Evolutionary conservation across 352 stramenopile species (phyloP), one percentile per base, ranked within the genome.

Genomic region (Globisporangium emineosum): DNA sequence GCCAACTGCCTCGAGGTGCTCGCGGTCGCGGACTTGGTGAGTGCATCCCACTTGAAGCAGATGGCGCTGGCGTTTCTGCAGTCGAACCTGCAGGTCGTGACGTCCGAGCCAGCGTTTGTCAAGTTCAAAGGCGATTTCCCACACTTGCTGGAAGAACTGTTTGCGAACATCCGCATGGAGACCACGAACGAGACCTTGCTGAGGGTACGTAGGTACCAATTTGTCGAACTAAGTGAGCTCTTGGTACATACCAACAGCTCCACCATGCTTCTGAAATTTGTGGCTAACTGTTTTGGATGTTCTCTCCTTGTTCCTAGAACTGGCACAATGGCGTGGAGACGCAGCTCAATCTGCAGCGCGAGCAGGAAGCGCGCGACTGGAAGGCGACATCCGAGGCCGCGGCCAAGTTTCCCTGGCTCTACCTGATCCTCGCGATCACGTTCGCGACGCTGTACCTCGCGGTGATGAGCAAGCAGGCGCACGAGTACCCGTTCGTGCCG

Each of bases 1-100:
- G 45, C 10, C 21, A 94, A 88, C 35, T 88, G 81, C 42, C 67
- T 90, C 25, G 79, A 88, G 37, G 72, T 89, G 27, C 68, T 93
- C 8, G 75, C 78, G 12, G 70, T 90, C 25, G 78, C 85, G 2
- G 83, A 94, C 32, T 49, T 86, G 5, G 76, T 90, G 17, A 66
- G 79, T 37, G 81, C 85, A 0, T 23, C 71, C 27, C 71, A 90
- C 58, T 64, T 94, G 12, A 86, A 86, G 57, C 74, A 89, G 62
- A 29, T 57, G 42, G 55, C 60, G 50, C 59, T 64, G 47, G 65
- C 40, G 43, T 81, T 33, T 45, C 62, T 54, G 27, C 57, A 64
- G 66, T 67, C 64, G 60, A 70, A 65, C 32, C 47, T 71, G 21
- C 60, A 40, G 17, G 17, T 35, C 23, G 33, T 71, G 27, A 57